phyloP scores from a whole-genome alignment of 257 asterid species.

The Plantago major region DNA sequence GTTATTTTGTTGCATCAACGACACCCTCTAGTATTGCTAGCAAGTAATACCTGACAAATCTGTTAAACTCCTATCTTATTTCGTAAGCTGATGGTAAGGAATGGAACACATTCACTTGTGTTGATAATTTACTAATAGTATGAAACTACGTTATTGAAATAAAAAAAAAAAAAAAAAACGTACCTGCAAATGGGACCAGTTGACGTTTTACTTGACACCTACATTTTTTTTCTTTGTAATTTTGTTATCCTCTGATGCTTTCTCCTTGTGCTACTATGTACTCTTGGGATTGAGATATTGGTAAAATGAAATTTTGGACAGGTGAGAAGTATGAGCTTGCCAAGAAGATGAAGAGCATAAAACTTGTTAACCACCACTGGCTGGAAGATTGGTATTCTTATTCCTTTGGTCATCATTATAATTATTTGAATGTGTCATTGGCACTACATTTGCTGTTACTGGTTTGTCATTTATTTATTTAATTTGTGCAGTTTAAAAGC shows the following conservation, averaged over 20 bases:
- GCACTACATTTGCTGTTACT: background rate
- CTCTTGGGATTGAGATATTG: background rate
- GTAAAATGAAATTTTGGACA: conserved; percentile 22
- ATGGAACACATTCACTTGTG: too few relatives aligned
- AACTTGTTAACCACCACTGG: conserved; percentile 89
- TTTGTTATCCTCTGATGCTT: background rate
- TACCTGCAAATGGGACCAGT: too few relatives aligned
- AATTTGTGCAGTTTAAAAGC: conserved; percentile 58
- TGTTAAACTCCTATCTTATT: too few relatives aligned
- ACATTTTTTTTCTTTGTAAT: conserved; percentile 9
- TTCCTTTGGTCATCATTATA: conserved; percentile 17
- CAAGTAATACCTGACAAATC: too few relatives aligned
- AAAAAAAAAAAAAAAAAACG: too few relatives aligned
- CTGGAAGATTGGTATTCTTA: conserved; percentile 75
- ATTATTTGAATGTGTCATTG: conserved; percentile 1
- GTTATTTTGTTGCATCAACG: too few relatives aligned
- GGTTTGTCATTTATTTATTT: conserved; percentile 3
- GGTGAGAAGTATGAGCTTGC: conserved; percentile 93
- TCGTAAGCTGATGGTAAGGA: too few relatives aligned
- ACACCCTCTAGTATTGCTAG: too few relatives aligned
- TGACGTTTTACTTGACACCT: background rate
- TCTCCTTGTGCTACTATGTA: conserved; percentile 9
- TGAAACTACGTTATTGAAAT: too few relatives aligned
- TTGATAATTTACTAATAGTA: too few relatives aligned
- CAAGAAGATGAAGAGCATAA: conserved; percentile 58